Conservation (phyloP, 2,329 filamentous ascomycete genomes). For the Talaromyces piceae region DNA sequence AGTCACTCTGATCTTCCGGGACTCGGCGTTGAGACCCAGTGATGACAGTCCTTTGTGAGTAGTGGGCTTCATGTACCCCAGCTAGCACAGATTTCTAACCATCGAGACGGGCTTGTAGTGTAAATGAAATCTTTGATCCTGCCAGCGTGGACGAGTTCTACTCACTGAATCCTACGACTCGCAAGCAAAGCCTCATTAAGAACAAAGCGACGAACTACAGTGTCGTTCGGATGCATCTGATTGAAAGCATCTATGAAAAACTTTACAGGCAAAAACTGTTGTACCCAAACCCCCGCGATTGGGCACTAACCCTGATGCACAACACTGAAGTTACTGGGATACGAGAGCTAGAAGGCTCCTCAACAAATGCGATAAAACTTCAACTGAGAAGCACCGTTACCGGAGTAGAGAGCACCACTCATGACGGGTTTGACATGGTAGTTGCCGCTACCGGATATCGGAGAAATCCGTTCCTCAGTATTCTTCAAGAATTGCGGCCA, state of each 20-base stretch:
- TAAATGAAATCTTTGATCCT: conserved; percentile 12
- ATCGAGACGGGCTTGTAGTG: not conserved
- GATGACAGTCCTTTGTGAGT: conserved; percentile 13
- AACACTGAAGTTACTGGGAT: conserved; percentile 2
- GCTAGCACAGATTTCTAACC: not conserved
- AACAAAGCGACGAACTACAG: conserved; percentile 12
- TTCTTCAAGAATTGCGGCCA: conserved; percentile 8
- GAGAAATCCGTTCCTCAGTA: conserved; percentile 6
- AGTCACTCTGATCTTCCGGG: conserved; percentile 7
- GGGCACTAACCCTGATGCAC: not conserved
- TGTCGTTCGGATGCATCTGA: conserved; percentile 7
- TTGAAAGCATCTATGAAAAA: conserved; percentile 9
- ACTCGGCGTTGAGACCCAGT: conserved; percentile 9
- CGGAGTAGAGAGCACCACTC: not conserved
- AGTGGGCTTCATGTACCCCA: not conserved
- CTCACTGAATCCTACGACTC: not conserved
- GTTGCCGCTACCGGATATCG: conserved; percentile 10
- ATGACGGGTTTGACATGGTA: conserved; percentile 7
- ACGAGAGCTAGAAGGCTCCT: not conserved
- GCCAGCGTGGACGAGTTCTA: conserved; percentile 10
- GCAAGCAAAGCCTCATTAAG: conserved; percentile 4
- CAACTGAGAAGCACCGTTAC: conserved; percentile 5
- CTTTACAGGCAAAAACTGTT: conserved; percentile 8
- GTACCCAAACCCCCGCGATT: conserved; percentile 2
- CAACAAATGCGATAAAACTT: conserved; percentile 2